Base-by-base conservation (phyloP, 345 rosid species). In the Balakata baccata region DNA sequence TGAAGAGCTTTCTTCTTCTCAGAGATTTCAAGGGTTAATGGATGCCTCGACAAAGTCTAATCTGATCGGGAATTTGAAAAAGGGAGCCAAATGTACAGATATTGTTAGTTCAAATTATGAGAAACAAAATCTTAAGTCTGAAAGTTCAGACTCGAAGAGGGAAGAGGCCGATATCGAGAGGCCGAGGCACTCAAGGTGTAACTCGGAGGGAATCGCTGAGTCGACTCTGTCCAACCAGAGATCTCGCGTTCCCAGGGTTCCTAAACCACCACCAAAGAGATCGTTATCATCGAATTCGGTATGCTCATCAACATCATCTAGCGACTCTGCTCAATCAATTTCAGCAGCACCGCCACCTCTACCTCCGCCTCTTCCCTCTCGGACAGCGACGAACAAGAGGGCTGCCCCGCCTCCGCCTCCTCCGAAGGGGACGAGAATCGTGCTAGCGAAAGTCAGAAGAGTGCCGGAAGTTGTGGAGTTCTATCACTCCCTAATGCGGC, bases 391-490 rank as follows among this genome's bases (percentile, higher is more conserved):
- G 0, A 41, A 5, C 7, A 70, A 64, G 66, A 76, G 60, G 50
- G 61, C 78, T 0, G 2, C 96, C 0, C 95, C 97, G 9, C 98
- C 98, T 0, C 99, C 97, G 0, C 92, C 88, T 0, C 89, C 87
- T 50, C 87, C 84, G 37, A 88, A 73, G 85, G 87, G 84, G 16
- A 69, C 22, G 37, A 81, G 53, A 75, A 64, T 77, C 0, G 85
- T 81, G 11, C 72, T 85, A 49, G 92, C 87, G 66, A 95, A 89
- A 77, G 99, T 95, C 25, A 85, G 90, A 81, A 87, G 98, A 65
- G 85, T 91, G 25, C 98, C 99, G 39, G 99, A 95, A 79, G 99
- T 95, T 7, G 98, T 85, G 72, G 99, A 95, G 92, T 89, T 95
- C 73, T 95, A 95, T 75, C 99, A 95, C 82, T 95, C 98, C 3